phyloP scores from a whole-genome alignment of 306 rosid genomes.

The Albizia julibrissin region DNA sequence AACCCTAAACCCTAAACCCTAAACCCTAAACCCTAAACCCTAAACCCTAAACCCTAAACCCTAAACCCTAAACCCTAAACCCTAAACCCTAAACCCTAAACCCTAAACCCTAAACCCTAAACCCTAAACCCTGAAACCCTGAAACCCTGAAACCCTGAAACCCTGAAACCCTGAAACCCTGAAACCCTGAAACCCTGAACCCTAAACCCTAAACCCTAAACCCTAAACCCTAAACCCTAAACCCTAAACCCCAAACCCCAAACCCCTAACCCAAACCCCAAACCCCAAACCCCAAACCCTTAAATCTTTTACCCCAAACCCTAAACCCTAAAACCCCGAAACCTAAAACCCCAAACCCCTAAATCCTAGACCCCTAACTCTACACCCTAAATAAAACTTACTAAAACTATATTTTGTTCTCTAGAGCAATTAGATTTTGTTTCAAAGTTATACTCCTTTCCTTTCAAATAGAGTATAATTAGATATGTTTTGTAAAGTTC shows the following conservation, averaged over 20 bases:
- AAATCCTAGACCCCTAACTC: no score
- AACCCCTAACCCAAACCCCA: neutral
- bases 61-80: neutral
- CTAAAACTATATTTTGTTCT: no score
- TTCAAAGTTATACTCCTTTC: no score
- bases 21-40: neutral
- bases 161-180: constrained; percentile 11
- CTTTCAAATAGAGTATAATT: no score
- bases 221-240: neutral
- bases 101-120: constrained; percentile 19
- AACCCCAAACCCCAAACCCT: neutral
- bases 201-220: neutral
- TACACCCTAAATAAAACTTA: neutral
- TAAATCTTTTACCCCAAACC: neutral
- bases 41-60: no score
- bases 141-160: neutral
- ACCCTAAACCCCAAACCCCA: neutral
- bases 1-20: neutral
- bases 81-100: neutral
- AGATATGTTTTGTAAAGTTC: no score
- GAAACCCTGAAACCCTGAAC: neutral
- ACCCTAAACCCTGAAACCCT: neutral
- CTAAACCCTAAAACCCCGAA: neutral
- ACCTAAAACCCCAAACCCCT: no score
- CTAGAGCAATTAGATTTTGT: no score